Percentiles rank a stretch among this genome's conserved stretches.
These are phyloP conservation scores for Candida patagonica DNA, from an alignment of 805 yeast species.

Conservation along the genomic window DNA sequence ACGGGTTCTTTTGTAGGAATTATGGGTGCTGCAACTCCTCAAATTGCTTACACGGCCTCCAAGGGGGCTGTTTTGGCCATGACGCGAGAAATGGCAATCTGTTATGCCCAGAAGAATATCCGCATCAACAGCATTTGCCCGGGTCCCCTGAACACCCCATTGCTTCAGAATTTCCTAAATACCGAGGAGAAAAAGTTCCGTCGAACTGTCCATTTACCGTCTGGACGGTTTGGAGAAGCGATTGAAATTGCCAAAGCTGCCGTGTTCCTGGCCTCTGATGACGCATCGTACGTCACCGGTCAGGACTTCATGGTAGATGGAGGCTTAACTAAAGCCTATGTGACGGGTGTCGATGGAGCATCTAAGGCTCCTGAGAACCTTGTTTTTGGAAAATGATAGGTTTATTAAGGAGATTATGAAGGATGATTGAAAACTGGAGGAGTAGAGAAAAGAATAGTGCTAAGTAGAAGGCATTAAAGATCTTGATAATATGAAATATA, in stretches of 20 bases:
- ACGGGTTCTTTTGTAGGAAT: conserved; percentile 31
- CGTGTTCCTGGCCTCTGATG: conserved; percentile 45
- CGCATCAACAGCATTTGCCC: conserved; percentile 52
- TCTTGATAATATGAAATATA: no score
- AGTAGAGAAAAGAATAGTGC: no score
- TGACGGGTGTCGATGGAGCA: conserved; percentile 21
- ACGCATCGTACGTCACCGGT: conserved; percentile 47
- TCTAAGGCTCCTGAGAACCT: conserved; percentile 22
- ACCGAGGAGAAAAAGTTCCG: conserved; percentile 43
- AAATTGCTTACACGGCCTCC: conserved; percentile 32
- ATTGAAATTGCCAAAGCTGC: conserved; percentile 55
- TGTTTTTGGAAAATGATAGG: conserved; percentile 22
- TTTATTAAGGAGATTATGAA: no score
- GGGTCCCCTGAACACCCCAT: conserved; percentile 54
- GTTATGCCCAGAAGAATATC: conserved; percentile 48
- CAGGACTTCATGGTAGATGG: conserved; percentile 57
- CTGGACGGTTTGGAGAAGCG: conserved; percentile 57
- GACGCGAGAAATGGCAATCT: conserved; percentile 40
- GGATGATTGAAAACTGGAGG: no score
- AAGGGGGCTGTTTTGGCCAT: conserved; percentile 32
- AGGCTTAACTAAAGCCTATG: conserved; percentile 30
- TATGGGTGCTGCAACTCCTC: conserved; percentile 32
- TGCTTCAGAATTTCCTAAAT: conserved; percentile 45
- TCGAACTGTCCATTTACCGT: conserved; percentile 35
- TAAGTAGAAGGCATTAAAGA: no score